Evolutionary conservation across 2,329 filamentous ascomycete genomes (phyloP).

Genomic region (Phialocephala subalpina): DNA sequence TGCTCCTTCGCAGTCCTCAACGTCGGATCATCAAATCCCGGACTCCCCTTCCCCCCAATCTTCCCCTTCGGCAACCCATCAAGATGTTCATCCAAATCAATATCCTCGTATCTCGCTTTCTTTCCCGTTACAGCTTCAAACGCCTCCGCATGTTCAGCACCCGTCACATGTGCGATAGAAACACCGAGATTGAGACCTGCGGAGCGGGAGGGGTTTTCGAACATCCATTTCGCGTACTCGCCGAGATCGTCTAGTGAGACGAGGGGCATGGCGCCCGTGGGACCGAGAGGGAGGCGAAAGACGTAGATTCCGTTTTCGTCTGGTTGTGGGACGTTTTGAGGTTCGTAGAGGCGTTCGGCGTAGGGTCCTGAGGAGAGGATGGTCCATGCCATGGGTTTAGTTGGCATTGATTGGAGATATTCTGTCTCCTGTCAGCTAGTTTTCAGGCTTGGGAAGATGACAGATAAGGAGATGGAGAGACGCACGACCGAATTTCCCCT

Average conservation of each 20-base stretch:
- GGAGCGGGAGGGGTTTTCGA: constrained; percentile 53
- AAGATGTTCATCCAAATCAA: constrained; percentile 39
- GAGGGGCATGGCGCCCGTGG: constrained; percentile 50
- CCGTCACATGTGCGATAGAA: constrained; percentile 51
- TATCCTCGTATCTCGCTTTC: constrained; percentile 50
- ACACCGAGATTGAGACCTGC: constrained; percentile 56
- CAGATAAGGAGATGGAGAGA: constrained; percentile 50
- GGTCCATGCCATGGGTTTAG: constrained; percentile 39
- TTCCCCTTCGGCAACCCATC: constrained; percentile 41
- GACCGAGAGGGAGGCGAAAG: constrained; percentile 51
- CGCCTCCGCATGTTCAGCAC: constrained; percentile 49
- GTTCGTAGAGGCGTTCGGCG: constrained; percentile 49
- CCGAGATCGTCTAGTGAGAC: constrained; percentile 56
- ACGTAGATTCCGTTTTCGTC: constrained; percentile 52
- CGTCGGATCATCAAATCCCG: constrained; percentile 46
- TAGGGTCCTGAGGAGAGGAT: constrained; percentile 54
- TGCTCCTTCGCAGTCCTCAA: constrained; percentile 44
- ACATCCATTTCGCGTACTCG: constrained; percentile 56
- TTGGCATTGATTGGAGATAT: constrained; percentile 30
- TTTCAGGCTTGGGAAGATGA: constrained; percentile 44
- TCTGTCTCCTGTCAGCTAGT: constrained; percentile 40
- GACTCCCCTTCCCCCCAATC: constrained; percentile 31
- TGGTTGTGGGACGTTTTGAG: constrained; percentile 49
- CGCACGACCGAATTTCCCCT: constrained; percentile 51
- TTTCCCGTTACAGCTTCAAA: constrained; percentile 53